Base-by-base conservation (phyloP, 306 rosid genomes). In the Acacia melanoxylon region DNA sequence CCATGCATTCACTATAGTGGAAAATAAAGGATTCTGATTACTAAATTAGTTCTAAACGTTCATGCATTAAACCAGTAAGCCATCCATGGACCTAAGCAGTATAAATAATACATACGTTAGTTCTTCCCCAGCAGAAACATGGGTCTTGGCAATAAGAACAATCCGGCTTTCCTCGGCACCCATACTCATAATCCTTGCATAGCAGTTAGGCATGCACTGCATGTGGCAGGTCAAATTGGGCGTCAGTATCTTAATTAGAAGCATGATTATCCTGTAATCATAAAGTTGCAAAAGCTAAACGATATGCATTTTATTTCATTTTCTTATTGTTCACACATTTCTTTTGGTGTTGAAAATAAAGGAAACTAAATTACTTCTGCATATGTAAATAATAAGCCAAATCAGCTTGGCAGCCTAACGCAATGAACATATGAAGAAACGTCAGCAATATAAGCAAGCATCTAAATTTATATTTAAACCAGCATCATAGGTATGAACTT, bases 181-280 rank as follows among this genome's bases (percentile, higher is more conserved):
- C 19, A 90, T 59, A 61, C 91, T 89, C 96, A 93, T 85, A 80
- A 95, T 95, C 90, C 99, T 93, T 45, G 99, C 94, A 81, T 89
- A 92, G 86, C 98, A 93, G 89, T 95, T 95, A 77, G 99, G 99
- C 92, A 88, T 91, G 91, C 99, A 95, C 99, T 95, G 89, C 90
- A 93, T 80, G 89, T 88, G 91, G 80, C 81, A 87, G 78, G 68
- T 31, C 59, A 78, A 59, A 49, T 33, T 52, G 74, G 81, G 78
- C 24, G 80, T 87, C 72, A 87, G 85, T 27, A 52, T 68, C 58
- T 44, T 62, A 51, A 51, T 59, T 59, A 78, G 73, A 81, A 74
- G 78, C 45, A 87, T 59, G 67, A 45, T 33, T 79, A 16, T 45
- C 46, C 20, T 52, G n/a, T 31, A 75, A 78, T 24, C 58, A n/a